Conservation (phyloP, 257 asterid genomes). For the Gardenia jasminoides region DNA sequence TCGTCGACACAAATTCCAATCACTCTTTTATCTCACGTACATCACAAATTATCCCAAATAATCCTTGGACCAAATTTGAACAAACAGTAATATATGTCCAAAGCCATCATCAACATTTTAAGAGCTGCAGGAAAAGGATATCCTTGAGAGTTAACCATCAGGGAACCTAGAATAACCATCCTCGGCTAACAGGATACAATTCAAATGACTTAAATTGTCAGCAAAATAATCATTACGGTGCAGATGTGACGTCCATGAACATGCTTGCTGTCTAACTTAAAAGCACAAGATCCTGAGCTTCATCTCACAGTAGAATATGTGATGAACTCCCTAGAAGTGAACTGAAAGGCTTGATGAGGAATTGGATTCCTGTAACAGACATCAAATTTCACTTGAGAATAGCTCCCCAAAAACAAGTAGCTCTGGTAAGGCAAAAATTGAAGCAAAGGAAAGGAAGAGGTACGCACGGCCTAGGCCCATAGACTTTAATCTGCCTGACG, state of each 20-base stretch:
- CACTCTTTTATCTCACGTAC: too few species aligned
- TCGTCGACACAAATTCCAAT: too few species aligned
- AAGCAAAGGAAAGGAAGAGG: not conserved
- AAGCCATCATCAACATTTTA: not conserved
- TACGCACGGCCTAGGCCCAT: slow-evolving; percentile 89
- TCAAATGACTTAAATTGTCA: not conserved
- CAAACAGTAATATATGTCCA: too few species aligned
- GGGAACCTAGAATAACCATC: not conserved
- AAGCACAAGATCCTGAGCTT: slow-evolving; percentile 15
- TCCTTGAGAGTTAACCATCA: too few species aligned
- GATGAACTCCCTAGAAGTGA: slow-evolving; percentile 80
- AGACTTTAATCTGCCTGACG: slow-evolving; percentile 92
- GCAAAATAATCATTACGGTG: not conserved
- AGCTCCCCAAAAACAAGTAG: not conserved
- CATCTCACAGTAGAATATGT: slow-evolving; percentile 76
- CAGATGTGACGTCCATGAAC: not conserved
- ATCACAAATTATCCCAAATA: too few species aligned
- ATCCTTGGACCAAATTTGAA: too few species aligned
- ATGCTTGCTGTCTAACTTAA: not conserved
- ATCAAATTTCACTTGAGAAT: slow-evolving; percentile 5
- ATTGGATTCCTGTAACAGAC: slow-evolving; percentile 72
- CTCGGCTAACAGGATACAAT: not conserved
- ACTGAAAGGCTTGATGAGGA: slow-evolving; percentile 87
- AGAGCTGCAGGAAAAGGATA: not conserved
- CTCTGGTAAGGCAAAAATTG: not conserved